Percentiles rank a stretch among this genome's conserved stretches.
Evolutionary conservation across 768 basidiomycete species (phyloP).

Genomic region (Rubroboletus satanas): DNA sequence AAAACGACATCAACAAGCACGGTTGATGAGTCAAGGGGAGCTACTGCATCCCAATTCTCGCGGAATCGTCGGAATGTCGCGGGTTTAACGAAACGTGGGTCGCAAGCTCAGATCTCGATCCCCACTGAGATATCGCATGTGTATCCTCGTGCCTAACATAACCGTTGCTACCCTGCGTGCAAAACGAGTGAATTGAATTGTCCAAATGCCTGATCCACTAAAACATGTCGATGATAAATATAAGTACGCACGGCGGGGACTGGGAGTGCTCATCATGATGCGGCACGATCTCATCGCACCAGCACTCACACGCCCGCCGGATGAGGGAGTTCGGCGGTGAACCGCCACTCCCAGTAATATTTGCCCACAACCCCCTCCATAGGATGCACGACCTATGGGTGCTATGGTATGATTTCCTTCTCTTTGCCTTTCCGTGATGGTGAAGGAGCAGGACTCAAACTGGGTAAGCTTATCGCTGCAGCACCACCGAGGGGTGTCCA

Average conservation of each 20-base stretch:
- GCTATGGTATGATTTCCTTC: constrained; percentile 29
- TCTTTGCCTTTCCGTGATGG: constrained; percentile 47
- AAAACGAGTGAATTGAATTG: constrained; percentile 19
- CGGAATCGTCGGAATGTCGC: constrained; percentile 14
- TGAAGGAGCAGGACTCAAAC: constrained; percentile 33
- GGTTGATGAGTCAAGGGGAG: no score
- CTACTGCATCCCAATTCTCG: not conserved
- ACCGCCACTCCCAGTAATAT: constrained; percentile 1
- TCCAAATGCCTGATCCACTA: constrained; percentile 14
- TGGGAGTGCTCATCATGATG: constrained; percentile 2
- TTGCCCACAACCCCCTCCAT: not conserved
- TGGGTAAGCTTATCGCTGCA: constrained; percentile 39
- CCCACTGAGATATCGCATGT: not conserved
- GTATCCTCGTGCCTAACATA: no score
- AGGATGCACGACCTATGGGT: not conserved
- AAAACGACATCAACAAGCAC: not conserved
- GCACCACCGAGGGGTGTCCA: constrained; percentile 31
- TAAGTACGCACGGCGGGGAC: constrained; percentile 4
- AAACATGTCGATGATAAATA: constrained; percentile 14
- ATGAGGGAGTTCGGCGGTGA: not conserved
- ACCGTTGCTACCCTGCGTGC: not conserved
- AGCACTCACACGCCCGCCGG: constrained; percentile 6
- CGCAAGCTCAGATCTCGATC: not conserved
- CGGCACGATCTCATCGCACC: constrained; percentile 1
- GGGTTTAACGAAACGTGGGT: not conserved